phyloP scores from a whole-genome alignment of 2,329 filamentous ascomycete species.

The Stagonosporopsis vannaccii region DNA sequence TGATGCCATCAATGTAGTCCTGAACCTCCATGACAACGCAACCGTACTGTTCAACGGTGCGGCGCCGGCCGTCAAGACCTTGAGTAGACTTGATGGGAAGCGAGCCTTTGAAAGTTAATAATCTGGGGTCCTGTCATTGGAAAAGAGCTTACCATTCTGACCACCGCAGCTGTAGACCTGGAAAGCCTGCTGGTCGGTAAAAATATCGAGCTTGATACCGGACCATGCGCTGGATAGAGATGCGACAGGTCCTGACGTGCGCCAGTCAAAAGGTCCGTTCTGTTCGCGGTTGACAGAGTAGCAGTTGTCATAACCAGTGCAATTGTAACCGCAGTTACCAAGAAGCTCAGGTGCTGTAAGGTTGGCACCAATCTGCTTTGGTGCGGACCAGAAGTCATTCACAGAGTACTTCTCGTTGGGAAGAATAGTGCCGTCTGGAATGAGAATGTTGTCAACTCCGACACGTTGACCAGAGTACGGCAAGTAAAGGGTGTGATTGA shows the following conservation, averaged over 20 bases:
- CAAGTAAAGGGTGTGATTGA: conserved; percentile 76
- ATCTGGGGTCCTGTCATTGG: neutral
- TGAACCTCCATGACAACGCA: conserved; percentile 92
- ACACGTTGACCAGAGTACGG: conserved; percentile 76
- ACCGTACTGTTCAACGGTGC: conserved; percentile 75
- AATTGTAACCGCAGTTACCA: conserved; percentile 81
- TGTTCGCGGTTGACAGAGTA: conserved; percentile 71
- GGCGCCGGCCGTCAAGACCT: conserved; percentile 67
- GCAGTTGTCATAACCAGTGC: conserved; percentile 85
- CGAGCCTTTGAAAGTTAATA: conserved; percentile 46
- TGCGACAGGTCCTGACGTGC: conserved; percentile 64
- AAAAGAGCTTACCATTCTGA: conserved; percentile 66
- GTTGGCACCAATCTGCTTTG: conserved; percentile 80
- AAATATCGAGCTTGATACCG: conserved; percentile 83
- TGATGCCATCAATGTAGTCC: conserved; percentile 94
- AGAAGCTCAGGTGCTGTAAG: conserved; percentile 67
- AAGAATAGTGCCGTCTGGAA: conserved; percentile 67
- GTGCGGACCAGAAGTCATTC: conserved; percentile 82
- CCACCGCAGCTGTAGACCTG: conserved; percentile 87
- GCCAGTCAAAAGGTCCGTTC: conserved; percentile 69
- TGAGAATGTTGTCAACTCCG: conserved; percentile 65
- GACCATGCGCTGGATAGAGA: conserved; percentile 76
- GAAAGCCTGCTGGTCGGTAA: conserved; percentile 83
- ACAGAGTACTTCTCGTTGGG: conserved; percentile 71
- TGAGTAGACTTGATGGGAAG: conserved; percentile 74